Conservation (phyloP, 1,284 basidiomycete genomes). For the Baeospora myosura region DNA sequence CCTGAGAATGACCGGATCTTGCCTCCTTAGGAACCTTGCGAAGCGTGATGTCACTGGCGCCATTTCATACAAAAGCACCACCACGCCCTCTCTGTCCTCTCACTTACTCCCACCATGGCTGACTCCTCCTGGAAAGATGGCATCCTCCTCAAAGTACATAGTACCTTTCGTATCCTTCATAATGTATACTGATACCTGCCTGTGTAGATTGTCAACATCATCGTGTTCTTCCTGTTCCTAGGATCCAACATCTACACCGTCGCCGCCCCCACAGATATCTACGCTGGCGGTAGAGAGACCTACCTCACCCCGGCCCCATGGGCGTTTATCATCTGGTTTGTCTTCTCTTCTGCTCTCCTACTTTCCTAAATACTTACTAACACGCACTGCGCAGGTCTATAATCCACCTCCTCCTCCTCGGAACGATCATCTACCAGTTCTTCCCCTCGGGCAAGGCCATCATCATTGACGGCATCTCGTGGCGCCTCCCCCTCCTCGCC, state of each 20-base stretch:
- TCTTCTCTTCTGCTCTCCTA: conserved; percentile 6
- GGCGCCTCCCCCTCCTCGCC: conserved; percentile 83
- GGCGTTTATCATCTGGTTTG: conserved; percentile 77
- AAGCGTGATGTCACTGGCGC: too few species aligned
- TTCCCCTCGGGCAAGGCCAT: conserved; percentile 70
- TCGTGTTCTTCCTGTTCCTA: conserved; percentile 77
- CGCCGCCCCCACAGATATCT: conserved; percentile 62
- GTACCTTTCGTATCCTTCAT: neutral
- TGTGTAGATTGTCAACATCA: conserved; percentile 65
- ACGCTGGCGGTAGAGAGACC: conserved; percentile 69
- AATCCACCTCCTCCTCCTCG: conserved; percentile 82
- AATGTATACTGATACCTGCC: neutral
- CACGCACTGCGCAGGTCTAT: conserved; percentile 47
- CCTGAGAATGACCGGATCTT: too few species aligned
- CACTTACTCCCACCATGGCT: conserved; percentile 34
- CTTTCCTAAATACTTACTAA: conserved; percentile 13
- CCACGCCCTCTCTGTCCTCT: neutral
- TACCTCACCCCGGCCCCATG: conserved; percentile 88
- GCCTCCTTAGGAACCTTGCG: too few species aligned
- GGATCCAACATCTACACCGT: conserved; percentile 85
- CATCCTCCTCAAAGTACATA: conserved; percentile 68
- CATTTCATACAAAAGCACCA: too few species aligned
- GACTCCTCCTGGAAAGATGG: conserved; percentile 64
- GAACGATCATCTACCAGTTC: conserved; percentile 88
- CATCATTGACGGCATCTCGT: conserved; percentile 80